These are phyloP conservation scores for Sextonia rubra DNA, from an alignment of 164 flowering plant genomes.

Conservation along the genomic window DNA sequence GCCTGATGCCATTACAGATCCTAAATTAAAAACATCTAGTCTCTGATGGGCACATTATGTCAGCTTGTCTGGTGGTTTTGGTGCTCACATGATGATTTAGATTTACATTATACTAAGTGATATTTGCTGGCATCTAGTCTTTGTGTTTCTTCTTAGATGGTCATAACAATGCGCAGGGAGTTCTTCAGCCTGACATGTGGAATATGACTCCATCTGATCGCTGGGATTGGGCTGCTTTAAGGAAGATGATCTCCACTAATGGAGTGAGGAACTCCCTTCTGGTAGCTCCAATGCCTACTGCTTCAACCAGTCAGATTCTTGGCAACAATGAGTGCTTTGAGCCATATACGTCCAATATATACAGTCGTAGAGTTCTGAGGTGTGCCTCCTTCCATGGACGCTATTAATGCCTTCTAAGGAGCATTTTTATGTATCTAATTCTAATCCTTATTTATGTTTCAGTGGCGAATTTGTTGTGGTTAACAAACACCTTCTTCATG, in stretches of 20 bases:
- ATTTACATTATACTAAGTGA: background rate
- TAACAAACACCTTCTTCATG: conserved; percentile 96
- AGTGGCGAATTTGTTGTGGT: conserved; percentile 99
- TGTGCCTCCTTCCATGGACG: conserved; percentile 15
- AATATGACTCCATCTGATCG: conserved; percentile 68
- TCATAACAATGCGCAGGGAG: conserved; percentile 44
- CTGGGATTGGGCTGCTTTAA: conserved; percentile 84
- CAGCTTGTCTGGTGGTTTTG: background rate
- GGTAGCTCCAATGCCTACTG: conserved; percentile 98
- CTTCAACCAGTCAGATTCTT: conserved; percentile 98
- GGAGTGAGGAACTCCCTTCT: conserved; percentile 93
- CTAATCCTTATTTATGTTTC: conserved; percentile 10
- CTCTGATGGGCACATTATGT: background rate
- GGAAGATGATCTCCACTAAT: conserved; percentile 53
- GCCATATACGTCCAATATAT: conserved; percentile 96
- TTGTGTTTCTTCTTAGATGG: background rate
- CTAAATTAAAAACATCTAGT: no score
- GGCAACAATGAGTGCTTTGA: conserved; percentile 99
- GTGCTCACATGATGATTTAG: background rate
- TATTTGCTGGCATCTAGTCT: no score
- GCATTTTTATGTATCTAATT: background rate
- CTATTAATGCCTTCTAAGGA: background rate
- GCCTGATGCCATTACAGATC: no score
- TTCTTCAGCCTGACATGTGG: conserved; percentile 97
- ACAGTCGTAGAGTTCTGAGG: conserved; percentile 93